These are phyloP conservation scores for Tetrapisispora pingtungensis DNA, from an alignment of 805 yeast species.

Conservation along the genomic window DNA sequence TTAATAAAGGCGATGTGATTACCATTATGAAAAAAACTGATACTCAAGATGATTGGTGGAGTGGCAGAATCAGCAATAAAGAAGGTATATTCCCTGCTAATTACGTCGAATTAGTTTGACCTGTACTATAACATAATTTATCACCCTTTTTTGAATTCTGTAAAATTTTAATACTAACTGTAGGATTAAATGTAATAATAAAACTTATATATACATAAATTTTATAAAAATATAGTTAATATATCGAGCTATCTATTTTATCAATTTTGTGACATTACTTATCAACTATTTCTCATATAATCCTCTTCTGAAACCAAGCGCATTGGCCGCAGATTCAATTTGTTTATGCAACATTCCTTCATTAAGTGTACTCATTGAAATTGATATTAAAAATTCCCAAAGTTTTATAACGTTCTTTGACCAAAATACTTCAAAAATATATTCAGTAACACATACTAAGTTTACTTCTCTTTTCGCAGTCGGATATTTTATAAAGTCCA, in stretches of 20 bases:
- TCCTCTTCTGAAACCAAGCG: slow-evolving; percentile 16
- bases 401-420: slow-evolving; percentile 20
- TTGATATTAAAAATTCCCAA: slow-evolving; percentile 13
- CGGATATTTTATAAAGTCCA: slow-evolving; percentile 29
- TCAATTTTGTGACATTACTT: background rate
- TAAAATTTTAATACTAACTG: too few species aligned
- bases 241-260: background rate
- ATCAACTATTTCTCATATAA: background rate
- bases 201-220: background rate
- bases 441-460: slow-evolving; percentile 26
- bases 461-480: slow-evolving; percentile 28
- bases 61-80: slow-evolving; percentile 73
- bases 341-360: slow-evolving; percentile 20
- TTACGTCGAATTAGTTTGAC: slow-evolving; percentile 65
- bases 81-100: slow-evolving; percentile 97
- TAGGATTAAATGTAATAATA: background rate
- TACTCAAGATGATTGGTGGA: slow-evolving; percentile 97
- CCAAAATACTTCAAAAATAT: slow-evolving; percentile 32
- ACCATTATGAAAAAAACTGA: slow-evolving; percentile 77
- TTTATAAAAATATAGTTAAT: too few species aligned
- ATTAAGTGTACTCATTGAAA: slow-evolving; percentile 15
- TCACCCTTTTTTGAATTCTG: too few species aligned
- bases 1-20: slow-evolving; percentile 89
- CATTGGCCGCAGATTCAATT: slow-evolving; percentile 20
- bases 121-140: too few species aligned